phyloP scores from a whole-genome alignment of 225 moss, liverwort and hornwort species.

The Marchantia paleacea region DNA sequence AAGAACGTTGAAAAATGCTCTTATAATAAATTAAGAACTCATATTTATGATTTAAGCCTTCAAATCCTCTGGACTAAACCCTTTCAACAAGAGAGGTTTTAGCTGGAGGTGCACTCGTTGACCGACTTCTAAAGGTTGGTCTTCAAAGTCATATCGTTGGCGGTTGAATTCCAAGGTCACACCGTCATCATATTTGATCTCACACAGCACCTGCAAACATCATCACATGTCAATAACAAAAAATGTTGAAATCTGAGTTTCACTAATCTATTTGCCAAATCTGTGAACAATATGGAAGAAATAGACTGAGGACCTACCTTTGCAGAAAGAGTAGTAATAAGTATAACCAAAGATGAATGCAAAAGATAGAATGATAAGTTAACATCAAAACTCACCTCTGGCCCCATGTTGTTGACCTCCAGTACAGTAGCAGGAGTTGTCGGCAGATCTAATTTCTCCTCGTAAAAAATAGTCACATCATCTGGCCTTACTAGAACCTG shows the following conservation, averaged over 20 bases:
- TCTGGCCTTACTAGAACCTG: constrained; percentile 39
- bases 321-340: no score
- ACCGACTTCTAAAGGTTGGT: constrained; percentile 35
- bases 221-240: not conserved
- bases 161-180: constrained; percentile 29
- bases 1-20: not conserved
- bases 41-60: constrained; percentile 4
- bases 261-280: not conserved
- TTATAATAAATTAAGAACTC: not conserved
- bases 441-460: constrained; percentile 37
- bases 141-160: constrained; percentile 41
- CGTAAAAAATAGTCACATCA: constrained; percentile 31
- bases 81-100: constrained; percentile 35
- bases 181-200: constrained; percentile 37
- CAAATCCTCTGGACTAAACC: constrained; percentile 27
- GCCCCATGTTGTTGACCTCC: constrained; percentile 39
- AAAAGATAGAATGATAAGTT: no score
- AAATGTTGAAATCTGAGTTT: no score
- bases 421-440: constrained; percentile 37
- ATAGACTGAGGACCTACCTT: no score
- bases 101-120: constrained; percentile 40
- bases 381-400: constrained; percentile 15
- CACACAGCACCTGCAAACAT: constrained; percentile 27
- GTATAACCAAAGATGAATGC: no score
- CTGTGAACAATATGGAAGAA: not conserved